Base-by-base conservation (phyloP, 1,284 basidiomycete species). In the Chalciporus sp. region DNA sequence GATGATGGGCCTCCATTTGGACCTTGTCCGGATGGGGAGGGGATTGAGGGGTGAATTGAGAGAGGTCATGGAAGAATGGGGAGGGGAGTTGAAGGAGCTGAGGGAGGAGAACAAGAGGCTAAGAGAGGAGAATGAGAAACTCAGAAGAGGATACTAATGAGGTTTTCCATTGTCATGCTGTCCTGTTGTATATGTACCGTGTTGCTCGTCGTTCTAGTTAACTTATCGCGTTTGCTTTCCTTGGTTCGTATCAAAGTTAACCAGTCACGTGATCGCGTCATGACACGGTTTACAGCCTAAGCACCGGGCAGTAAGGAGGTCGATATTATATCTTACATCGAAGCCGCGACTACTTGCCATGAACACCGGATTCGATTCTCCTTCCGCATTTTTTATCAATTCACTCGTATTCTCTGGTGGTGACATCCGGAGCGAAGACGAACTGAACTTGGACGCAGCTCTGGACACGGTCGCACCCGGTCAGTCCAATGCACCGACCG, bases 1-100 rank as follows among this genome's bases (percentile, higher is more conserved):
- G 73, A 81, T 90, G 78, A 77, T 80, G 63, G 85, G 85, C 6
- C 67, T 90, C 55, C 88, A 90, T 67, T 63, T 90, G 58, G 88
- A 90, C 64, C 63, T 90, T 52, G 73, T 90, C 28, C 74, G 80
- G 51, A 84, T 89, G 82, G 85, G 86, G 1, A 72, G 84, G 33
- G 78, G 79, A 20, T 80, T 76, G 78, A 71, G 75, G 58, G 64
- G 65, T 44, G 88, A 89, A 67, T 72, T 90, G 67, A 74, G 81
- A 51, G 76, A 75, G 43, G 61, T 80, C 56, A 81, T 88, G 78
- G 80, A 81, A 42, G 81, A 84, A 63, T 80, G 81, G 69, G 76
- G 75, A 1, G 80, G 77, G 19, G 67, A 69, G 20, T 50, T 71
- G 2, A 55, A 33, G 28, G 61, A 63, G 45, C 20, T 69, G 54